These are phyloP conservation scores for Pichia kudriavzevii DNA, from an alignment of 1,139 yeast genomes.

Conservation along the genomic window DNA sequence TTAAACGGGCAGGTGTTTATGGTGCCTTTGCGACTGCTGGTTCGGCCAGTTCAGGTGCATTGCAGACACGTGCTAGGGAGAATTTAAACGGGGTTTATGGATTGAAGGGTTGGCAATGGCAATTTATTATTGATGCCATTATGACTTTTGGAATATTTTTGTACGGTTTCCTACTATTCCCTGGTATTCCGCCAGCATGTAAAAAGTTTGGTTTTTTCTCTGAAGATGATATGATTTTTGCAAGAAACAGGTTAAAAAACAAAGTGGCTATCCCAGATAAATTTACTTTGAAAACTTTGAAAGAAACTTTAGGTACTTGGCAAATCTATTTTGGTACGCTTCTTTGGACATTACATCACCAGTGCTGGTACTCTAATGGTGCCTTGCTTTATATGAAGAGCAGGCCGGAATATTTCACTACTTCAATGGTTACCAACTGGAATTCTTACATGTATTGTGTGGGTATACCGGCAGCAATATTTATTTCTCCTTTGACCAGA, in stretches of 20 bases:
- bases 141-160: slow-evolving; percentile 55
- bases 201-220: slow-evolving; percentile 33
- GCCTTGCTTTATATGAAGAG: slow-evolving; percentile 15
- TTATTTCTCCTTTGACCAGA: slow-evolving; percentile 15
- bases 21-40: slow-evolving; percentile 40
- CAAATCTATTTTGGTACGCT: slow-evolving; percentile 35
- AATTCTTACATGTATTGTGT: slow-evolving; percentile 12
- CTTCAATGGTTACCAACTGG: slow-evolving; percentile 13
- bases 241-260: slow-evolving; percentile 47
- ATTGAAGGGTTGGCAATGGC: slow-evolving; percentile 59
- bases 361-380: slow-evolving; percentile 12
- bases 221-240: slow-evolving; percentile 61
- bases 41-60: slow-evolving; percentile 40
- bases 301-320: slow-evolving; percentile 35
- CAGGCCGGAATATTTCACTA: slow-evolving; percentile 9
- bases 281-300: slow-evolving; percentile 10
- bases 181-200: slow-evolving; percentile 62
- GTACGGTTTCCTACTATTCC: slow-evolving; percentile 53
- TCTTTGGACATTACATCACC: slow-evolving; percentile 26
- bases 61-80: slow-evolving; percentile 32
- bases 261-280: slow-evolving; percentile 24
- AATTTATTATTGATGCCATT: slow-evolving; percentile 59
- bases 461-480: slow-evolving; percentile 12
- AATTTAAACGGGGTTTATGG: slow-evolving; percentile 29
- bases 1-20: slow-evolving; percentile 39